phyloP scores from a whole-genome alignment of 2,329 filamentous ascomycete genomes.

The Trichophyton schoenleinii region DNA sequence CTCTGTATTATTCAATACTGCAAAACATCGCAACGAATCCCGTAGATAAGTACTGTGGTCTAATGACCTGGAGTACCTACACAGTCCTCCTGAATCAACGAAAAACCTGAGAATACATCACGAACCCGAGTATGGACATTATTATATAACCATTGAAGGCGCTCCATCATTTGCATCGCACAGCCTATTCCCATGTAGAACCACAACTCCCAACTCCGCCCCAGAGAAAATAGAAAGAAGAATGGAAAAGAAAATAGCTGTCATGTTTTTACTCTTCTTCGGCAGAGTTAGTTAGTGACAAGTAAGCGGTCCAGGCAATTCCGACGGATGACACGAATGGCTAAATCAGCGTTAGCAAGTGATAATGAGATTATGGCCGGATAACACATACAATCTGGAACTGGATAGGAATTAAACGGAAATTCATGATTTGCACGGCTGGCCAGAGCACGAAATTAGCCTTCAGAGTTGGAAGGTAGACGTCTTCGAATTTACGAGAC shows the following conservation, averaged over 20 bases:
- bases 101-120: neutral
- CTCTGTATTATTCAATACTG: neutral
- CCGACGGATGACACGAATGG: slow-evolving; percentile 86
- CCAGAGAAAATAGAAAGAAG: neutral
- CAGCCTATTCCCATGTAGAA: neutral
- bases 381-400: slow-evolving; percentile 72
- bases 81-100: neutral
- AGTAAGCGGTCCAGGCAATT: slow-evolving; percentile 89
- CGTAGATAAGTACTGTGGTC: neutral
- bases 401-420: slow-evolving; percentile 84
- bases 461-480: slow-evolving; percentile 87
- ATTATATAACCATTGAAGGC: neutral
- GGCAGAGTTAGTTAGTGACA: slow-evolving; percentile 73
- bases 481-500: slow-evolving; percentile 73
- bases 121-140: neutral
- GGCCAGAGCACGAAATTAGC: slow-evolving; percentile 96
- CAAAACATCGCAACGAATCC: neutral
- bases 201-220: neutral
- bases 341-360: slow-evolving; percentile 34
- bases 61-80: neutral
- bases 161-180: neutral
- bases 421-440: slow-evolving; percentile 91
- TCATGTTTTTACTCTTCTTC: slow-evolving; percentile 44
- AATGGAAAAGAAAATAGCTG: neutral
- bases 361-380: neutral